A percentile compares a stretch with the other conserved stretches of the same genome.
Evolutionary conservation across 176 grass and related monocot genomes (phyloP).

Genomic region (Lolium multiflorum): DNA sequence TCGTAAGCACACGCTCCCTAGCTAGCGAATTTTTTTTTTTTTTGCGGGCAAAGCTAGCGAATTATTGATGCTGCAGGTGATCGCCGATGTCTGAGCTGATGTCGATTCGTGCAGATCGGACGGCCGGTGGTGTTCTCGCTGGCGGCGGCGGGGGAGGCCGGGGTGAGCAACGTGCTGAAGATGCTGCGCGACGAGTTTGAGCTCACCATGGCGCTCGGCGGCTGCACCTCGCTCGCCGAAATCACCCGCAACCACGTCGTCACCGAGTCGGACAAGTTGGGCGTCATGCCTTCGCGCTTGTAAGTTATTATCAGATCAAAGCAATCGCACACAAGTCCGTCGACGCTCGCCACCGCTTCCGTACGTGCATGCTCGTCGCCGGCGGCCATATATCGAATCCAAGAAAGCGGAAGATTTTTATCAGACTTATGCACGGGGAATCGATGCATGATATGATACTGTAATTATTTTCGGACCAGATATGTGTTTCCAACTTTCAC

Average conservation of each 20-base stretch:
- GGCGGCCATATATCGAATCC: not conserved
- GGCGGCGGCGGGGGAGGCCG: conserved; percentile 80
- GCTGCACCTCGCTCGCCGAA: conserved; percentile 81
- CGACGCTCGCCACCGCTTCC: too few species aligned
- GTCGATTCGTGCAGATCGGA: conserved; percentile 55
- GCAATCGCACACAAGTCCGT: not conserved
- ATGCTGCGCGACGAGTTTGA: conserved; percentile 97
- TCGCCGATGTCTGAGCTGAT: not conserved
- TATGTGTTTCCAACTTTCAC: not conserved
- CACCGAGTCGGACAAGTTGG: conserved; percentile 68
- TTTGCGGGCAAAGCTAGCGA: too few species aligned
- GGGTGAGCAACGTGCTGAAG: conserved; percentile 75
- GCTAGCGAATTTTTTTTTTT: not conserved
- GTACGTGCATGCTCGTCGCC: not conserved
- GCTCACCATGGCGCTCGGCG: conserved; percentile 89
- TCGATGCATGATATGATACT: not conserved
- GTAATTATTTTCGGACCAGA: conserved; percentile 1
- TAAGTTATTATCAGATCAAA: conserved; percentile 22
- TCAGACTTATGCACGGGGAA: not conserved
- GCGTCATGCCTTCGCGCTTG: conserved; percentile 68
- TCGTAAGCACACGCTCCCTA: conserved; percentile 56
- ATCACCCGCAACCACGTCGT: conserved; percentile 96
- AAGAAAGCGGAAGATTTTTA: not conserved
- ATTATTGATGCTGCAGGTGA: not conserved
- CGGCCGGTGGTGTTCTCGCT: conserved; percentile 88